A percentile compares a stretch with the other conserved stretches of the same genome.
Evolutionary conservation across 2,329 filamentous ascomycete species (phyloP).

Genomic region (Ceratocystis destructans): DNA sequence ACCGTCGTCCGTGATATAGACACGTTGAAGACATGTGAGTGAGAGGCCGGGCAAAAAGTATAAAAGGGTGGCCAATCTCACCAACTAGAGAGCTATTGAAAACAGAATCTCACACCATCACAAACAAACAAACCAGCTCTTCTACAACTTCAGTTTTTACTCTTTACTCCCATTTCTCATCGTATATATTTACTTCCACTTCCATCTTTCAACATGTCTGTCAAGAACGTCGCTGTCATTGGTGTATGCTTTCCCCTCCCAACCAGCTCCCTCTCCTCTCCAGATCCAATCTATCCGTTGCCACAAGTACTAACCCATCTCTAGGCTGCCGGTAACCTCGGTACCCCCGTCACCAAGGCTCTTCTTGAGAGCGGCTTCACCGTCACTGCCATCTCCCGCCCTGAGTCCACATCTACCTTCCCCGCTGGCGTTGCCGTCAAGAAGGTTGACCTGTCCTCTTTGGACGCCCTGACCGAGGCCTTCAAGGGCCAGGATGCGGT

Average conservation of each 20-base stretch:
- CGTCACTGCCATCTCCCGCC: constrained; percentile 42
- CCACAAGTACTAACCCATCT: not conserved
- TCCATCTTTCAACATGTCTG: constrained; percentile 14
- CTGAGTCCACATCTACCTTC: constrained; percentile 28
- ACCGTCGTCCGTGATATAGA: not conserved
- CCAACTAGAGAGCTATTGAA: not conserved
- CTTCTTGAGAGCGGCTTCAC: constrained; percentile 32
- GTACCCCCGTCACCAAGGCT: constrained; percentile 28
- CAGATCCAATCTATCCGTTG: no score
- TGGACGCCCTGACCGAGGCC: constrained; percentile 35
- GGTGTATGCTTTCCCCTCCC: constrained; percentile 24
- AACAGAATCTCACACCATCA: not conserved
- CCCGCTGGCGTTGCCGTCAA: constrained; percentile 31
- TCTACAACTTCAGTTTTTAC: not conserved
- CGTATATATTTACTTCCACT: not conserved
- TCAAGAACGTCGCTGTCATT: constrained; percentile 29
- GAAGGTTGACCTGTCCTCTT: constrained; percentile 35
- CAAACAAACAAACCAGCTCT: not conserved
- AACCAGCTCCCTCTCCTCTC: not conserved
- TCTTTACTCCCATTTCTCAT: not conserved
- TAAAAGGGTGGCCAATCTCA: not conserved
- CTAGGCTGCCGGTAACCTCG: constrained; percentile 29
- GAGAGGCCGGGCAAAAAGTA: not conserved
- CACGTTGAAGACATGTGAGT: not conserved
- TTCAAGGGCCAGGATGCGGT: constrained; percentile 45